A percentile compares a stretch with the other conserved stretches of the same genome.
Conservation (phyloP, 768 basidiomycete genomes). For the Amanita subjunquillea region DNA sequence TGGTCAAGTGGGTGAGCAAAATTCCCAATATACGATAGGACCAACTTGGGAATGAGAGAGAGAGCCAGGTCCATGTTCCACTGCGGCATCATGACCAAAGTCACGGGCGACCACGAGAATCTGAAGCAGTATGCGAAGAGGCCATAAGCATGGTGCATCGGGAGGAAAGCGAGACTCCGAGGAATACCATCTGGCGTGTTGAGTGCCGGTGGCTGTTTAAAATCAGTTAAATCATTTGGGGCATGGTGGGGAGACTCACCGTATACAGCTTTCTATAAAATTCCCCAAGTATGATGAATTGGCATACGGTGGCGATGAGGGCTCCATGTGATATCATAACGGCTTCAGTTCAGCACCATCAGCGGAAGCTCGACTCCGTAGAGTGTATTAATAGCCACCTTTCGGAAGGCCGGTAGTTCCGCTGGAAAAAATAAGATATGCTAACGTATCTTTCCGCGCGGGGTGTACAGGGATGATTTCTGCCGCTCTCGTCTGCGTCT, state of each 20-base stretch:
- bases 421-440: conserved; percentile 68
- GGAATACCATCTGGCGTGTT: conserved; percentile 35
- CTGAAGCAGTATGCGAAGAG: conserved; percentile 45
- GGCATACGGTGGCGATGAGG: conserved; percentile 31
- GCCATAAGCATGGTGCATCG: conserved; percentile 60
- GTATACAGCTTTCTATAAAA: conserved; percentile 22
- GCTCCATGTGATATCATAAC: conserved; percentile 70
- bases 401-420: conserved; percentile 73
- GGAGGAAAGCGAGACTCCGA: conserved; percentile 46
- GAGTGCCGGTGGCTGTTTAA: conserved; percentile 24
- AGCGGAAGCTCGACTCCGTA: no score
- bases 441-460: conserved; percentile 43
- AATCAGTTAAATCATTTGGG: not conserved
- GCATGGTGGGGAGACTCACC: conserved; percentile 18
- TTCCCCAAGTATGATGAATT: conserved; percentile 21
- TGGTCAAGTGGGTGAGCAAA: conserved; percentile 13
- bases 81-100: conserved; percentile 42
- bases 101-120: conserved; percentile 32
- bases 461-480: conserved; percentile 32
- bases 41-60: not conserved
- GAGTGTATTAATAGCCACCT: conserved; percentile 23
- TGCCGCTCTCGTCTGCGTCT: conserved; percentile 23
- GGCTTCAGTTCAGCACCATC: conserved; percentile 22
- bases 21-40: not conserved
- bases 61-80: conserved; percentile 34